Conservation (phyloP, 371 early-diverging fungal genomes). For the Capillidium heterosporum region DNA sequence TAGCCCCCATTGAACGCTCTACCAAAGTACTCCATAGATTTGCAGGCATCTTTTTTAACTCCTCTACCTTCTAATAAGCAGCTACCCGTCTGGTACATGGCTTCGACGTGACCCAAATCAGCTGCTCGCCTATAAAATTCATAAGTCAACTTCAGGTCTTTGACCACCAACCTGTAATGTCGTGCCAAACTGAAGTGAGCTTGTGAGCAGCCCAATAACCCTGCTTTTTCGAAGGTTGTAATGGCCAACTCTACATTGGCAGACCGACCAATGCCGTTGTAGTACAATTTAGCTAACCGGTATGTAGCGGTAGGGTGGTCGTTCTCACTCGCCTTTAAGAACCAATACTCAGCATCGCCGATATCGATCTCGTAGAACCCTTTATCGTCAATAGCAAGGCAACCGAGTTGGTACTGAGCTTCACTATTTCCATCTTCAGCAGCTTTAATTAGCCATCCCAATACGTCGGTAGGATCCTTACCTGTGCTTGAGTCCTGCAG, state of each 20-base stretch:
- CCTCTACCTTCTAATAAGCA: conserved; percentile 68
- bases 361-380: conserved; percentile 59
- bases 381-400: too few species aligned
- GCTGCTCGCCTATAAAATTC: too few species aligned
- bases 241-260: too few species aligned
- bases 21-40: too few species aligned
- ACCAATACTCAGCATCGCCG: conserved; percentile 30
- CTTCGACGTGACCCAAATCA: conserved; percentile 37
- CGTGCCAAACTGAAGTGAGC: too few species aligned
- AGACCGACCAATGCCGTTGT: conserved; percentile 8
- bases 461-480: conserved; percentile 33
- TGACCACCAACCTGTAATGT: too few species aligned
- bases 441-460: conserved; percentile 45
- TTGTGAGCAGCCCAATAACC: too few species aligned
- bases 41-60: conserved; percentile 23
- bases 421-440: conserved; percentile 21
- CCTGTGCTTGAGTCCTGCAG: conserved; percentile 23
- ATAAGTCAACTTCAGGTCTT: too few species aligned
- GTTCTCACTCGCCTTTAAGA: conserved; percentile 19
- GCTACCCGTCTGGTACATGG: conserved; percentile 55
- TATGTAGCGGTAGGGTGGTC: conserved; percentile 10
- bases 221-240: too few species aligned
- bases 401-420: conserved; percentile 16
- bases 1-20: too few species aligned
- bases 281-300: neutral